Conservation (phyloP, 1,284 basidiomycete species). For the Apiotrichum porosum region DNA sequence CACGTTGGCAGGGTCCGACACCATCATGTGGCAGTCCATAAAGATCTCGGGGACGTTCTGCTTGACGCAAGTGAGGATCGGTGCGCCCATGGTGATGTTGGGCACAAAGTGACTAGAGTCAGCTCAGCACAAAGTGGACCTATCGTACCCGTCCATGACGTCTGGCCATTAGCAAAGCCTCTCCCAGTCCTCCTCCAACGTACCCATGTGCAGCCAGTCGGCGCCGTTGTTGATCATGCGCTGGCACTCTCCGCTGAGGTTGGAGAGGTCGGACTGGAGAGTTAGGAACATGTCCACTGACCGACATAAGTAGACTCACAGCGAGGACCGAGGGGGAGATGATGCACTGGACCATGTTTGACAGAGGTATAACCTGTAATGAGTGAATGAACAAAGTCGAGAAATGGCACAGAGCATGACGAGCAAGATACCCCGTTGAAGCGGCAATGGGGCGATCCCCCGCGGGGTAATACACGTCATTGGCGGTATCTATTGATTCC, state of each 20-base stretch:
- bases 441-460: too few species aligned
- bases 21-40: slow-evolving; percentile 99
- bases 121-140: background rate
- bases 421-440: too few species aligned
- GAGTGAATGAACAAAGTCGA: too few species aligned
- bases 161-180: too few species aligned
- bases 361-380: too few species aligned
- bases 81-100: slow-evolving; percentile 94
- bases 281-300: slow-evolving; percentile 5
- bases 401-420: too few species aligned
- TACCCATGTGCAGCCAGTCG: slow-evolving; percentile 96
- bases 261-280: slow-evolving; percentile 83
- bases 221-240: slow-evolving; percentile 88
- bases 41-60: slow-evolving; percentile 90
- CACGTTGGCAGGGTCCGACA: slow-evolving; percentile 84
- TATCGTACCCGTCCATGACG: slow-evolving; percentile 84
- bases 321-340: slow-evolving; percentile 87
- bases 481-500: background rate
- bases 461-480: background rate
- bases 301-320: slow-evolving; percentile 22
- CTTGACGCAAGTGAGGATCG: slow-evolving; percentile 79
- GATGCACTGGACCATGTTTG: slow-evolving; percentile 80
- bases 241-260: slow-evolving; percentile 83
- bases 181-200: too few species aligned
- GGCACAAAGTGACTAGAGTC: slow-evolving; percentile 83